Percentiles rank a stretch among this genome's conserved stretches.
phyloP scores from a whole-genome alignment of 78 protist species.

The Bigelowiella natans region DNA sequence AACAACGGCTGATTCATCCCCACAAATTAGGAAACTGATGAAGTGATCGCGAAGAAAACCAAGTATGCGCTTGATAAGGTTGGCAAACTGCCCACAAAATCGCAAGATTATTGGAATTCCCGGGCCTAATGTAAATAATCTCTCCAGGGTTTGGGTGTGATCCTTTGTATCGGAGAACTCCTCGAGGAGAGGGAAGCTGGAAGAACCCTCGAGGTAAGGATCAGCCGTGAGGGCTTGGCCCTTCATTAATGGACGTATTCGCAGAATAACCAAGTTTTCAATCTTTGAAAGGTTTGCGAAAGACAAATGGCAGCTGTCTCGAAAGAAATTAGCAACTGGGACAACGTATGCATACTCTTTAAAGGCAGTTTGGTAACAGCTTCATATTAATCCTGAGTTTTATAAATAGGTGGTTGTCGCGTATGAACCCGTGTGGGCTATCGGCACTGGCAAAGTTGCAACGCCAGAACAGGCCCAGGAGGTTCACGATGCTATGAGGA shows the following conservation, averaged over 20 bases:
- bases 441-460: slow-evolving; percentile 87
- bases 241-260: too few species aligned
- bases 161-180: slow-evolving; percentile 90
- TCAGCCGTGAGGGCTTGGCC: too few species aligned
- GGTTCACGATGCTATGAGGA: slow-evolving; percentile 50
- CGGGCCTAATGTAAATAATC: too few species aligned
- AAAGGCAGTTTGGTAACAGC: too few species aligned
- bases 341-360: too few species aligned
- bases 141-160: slow-evolving; percentile 41
- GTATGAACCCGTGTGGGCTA: slow-evolving; percentile 97
- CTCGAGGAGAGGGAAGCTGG: slow-evolving; percentile 69
- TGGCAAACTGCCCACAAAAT: background rate
- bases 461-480: slow-evolving; percentile 27
- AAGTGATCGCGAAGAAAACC: background rate
- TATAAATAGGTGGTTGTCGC: slow-evolving; percentile 48
- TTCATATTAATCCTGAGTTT: too few species aligned
- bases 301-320: background rate
- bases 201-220: slow-evolving; percentile 39
- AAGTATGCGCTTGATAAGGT: background rate
- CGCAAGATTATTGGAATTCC: too few species aligned
- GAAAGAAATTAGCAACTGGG: background rate
- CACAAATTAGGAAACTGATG: background rate
- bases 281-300: background rate
- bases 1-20: too few species aligned
- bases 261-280: too few species aligned